phyloP scores from a whole-genome alignment of 768 basidiomycete genomes.

The Floccularia luteovirens region DNA sequence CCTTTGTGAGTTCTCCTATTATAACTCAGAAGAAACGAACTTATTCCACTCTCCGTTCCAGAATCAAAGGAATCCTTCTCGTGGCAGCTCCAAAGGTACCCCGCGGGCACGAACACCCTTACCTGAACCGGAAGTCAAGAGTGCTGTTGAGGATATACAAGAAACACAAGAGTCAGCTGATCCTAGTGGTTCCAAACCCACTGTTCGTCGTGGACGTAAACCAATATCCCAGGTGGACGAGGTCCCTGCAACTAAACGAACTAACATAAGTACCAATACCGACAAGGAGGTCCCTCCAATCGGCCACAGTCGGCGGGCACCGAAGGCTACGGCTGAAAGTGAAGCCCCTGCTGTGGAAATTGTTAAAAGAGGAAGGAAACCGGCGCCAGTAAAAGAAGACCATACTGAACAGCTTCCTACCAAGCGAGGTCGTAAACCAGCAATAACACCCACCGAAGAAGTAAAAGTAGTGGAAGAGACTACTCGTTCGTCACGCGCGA shows the following conservation, averaged over 20 bases:
- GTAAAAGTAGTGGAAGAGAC: constrained; percentile 4
- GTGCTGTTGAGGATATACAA: no score
- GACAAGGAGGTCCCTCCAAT: constrained; percentile 3
- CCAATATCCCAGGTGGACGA: constrained; percentile 17
- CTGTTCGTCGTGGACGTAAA: constrained; percentile 17
- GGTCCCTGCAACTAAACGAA: background rate
- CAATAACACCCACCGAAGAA: constrained; percentile 8
- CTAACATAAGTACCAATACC: no score
- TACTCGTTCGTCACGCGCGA: constrained; percentile 7
- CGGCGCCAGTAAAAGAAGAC: background rate
- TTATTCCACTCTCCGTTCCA: no score
- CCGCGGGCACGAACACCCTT: no score
- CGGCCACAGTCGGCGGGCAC: constrained; percentile 10
- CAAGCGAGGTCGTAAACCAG: constrained; percentile 14
- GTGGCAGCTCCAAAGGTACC: no score
- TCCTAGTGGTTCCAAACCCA: no score
- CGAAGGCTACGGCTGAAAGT: constrained; percentile 11
- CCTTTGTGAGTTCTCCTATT: no score
- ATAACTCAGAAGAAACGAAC: no score
- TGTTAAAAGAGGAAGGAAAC: constrained; percentile 12
- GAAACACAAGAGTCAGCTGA: no score
- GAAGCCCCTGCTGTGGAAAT: constrained; percentile 8
- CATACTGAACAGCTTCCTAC: constrained; percentile 4
- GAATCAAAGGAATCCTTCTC: no score
- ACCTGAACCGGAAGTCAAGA: no score